Percentiles rank a stretch among this genome's conserved stretches.
Conservation (phyloP, 2,329 filamentous ascomycete genomes). For the Ophiostoma sp. region DNA sequence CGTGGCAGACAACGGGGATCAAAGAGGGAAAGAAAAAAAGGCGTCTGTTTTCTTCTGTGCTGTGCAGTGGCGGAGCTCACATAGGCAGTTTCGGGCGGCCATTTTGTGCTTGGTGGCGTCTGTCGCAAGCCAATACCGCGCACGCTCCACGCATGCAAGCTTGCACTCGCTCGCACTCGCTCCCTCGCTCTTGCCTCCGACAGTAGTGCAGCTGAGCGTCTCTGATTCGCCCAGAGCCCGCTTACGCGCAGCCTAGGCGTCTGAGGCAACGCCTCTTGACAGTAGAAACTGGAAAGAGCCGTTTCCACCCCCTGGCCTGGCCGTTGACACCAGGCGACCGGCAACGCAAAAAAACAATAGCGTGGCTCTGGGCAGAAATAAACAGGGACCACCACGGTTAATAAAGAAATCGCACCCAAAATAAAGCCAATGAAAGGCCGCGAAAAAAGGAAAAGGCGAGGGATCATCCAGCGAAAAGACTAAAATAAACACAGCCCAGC, state of each 20-base stretch:
- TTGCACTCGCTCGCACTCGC: neutral
- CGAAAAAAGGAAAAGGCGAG: neutral
- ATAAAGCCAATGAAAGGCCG: neutral
- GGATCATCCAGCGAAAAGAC: neutral
- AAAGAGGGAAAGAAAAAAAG: neutral
- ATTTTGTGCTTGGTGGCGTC: slow-evolving; percentile 3
- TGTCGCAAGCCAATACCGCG: neutral
- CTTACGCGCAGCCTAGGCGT: neutral
- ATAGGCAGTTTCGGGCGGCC: neutral
- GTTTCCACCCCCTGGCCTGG: neutral
- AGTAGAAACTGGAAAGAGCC: neutral
- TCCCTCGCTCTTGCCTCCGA: neutral
- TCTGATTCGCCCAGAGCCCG: slow-evolving; percentile 9
- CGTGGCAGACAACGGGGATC: neutral
- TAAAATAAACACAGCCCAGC: slow-evolving; percentile 23
- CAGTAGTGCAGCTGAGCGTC: slow-evolving; percentile 4
- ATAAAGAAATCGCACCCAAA: neutral
- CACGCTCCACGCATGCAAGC: neutral
- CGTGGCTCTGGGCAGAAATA: neutral
- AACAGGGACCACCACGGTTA: slow-evolving; percentile 12
- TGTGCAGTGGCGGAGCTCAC: slow-evolving; percentile 21
- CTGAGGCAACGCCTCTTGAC: neutral
- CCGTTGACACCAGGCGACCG: slow-evolving; percentile 10
- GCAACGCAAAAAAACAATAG: slow-evolving; percentile 8
- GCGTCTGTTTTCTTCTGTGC: slow-evolving; percentile 1